These are phyloP conservation scores for Marasmius fiardii DNA, from an alignment of 1,284 basidiomycete genomes.

Conservation along the genomic window DNA sequence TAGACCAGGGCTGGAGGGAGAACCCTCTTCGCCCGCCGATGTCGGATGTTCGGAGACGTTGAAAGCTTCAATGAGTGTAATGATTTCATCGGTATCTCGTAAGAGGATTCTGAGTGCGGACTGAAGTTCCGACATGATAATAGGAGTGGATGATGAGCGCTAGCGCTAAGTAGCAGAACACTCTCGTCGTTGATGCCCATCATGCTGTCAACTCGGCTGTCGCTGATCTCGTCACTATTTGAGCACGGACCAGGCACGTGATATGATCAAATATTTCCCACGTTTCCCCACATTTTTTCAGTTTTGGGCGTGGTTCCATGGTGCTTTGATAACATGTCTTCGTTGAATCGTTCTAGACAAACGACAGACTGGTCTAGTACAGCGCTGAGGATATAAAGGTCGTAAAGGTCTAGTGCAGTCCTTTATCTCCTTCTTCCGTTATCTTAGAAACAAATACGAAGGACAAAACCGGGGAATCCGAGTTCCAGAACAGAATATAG, in stretches of 20 bases:
- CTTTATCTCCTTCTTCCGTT: no score
- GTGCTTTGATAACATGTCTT: neutral
- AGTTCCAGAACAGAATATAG: no score
- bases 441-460: no score
- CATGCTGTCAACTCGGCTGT: neutral
- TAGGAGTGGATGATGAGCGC: neutral
- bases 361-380: no score
- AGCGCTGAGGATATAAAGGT: no score
- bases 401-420: no score
- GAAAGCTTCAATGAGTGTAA: conserved; percentile 32
- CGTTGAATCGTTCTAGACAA: no score
- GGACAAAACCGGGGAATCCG: no score
- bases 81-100: conserved; percentile 38
- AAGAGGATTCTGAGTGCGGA: conserved; percentile 22
- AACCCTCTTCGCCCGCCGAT: conserved; percentile 7
- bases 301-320: neutral
- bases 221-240: no score
- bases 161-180: no score
- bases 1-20: conserved; percentile 8
- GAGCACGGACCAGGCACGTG: conserved; percentile 3
- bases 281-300: neutral
- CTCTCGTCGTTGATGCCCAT: neutral
- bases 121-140: conserved; percentile 10
- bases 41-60: conserved; percentile 8
- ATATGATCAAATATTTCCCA: neutral